Evolutionary conservation across 2,329 filamentous ascomycete genomes (phyloP), one percentile per base, ranked within the genome.

Genomic region (Tothia fuscella): DNA sequence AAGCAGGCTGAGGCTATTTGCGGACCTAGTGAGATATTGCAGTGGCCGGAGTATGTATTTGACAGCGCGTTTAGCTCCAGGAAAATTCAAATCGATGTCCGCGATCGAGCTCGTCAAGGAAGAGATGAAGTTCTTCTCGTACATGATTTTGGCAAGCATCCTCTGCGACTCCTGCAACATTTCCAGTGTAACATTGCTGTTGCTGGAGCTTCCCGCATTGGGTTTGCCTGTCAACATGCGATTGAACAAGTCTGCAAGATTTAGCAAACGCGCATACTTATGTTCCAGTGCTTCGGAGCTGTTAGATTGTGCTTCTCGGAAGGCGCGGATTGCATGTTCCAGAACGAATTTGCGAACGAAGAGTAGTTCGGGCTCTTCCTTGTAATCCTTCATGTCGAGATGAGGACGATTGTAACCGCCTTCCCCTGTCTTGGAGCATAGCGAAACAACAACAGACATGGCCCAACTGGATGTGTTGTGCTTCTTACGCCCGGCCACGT

Each of bases 281-380:
- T 76, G 67, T 51, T 96, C 88, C 17, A 93, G 69, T 5, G 82
- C 67, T 53, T 98, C 91, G 12, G 74, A 77, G 1, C 86, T 87
- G 10, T 30, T 41, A 9, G 73, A 65, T 32, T 79, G 82, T 1
- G 88, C 86, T 55, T 93, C 87, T 56, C 88, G 93, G 63, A 93
- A 96, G 0, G 88, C 82, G 53, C 86, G 89, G 22, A 96, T 67
- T 22, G 91, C 79, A 53, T 93, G 93, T 58, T 98, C 93, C 3
- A 98, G 71, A 14, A 95, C 89, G 53, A 96, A 96, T 48, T 84
- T 87, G 42, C 91, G 84, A 30, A 98, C 88, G 55, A 94, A 96
- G 1, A 89, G 70, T 16, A 99, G 72, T 53, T 93, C 85, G 2
- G 80, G 70, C 51, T 93, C 85, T 36, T 87, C 81, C 41, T 91